These are phyloP conservation scores for Echites panduratus DNA, from an alignment of 257 asterid genomes.

Conservation along the genomic window DNA sequence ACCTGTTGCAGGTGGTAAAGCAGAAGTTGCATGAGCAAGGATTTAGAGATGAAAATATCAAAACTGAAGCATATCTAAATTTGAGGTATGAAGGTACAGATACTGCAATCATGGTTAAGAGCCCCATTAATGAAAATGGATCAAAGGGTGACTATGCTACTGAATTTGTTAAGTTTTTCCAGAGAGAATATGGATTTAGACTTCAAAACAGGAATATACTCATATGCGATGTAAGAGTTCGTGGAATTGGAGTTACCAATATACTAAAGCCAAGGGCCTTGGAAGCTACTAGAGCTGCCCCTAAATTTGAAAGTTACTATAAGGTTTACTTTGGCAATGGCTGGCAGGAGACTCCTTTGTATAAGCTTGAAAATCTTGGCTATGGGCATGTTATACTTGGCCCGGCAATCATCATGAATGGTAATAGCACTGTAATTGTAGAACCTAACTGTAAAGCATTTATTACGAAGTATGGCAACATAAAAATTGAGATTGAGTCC, in stretches of 20 bases:
- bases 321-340: conserved; percentile 61
- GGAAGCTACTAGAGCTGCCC: conserved; percentile 34
- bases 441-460: conserved; percentile 74
- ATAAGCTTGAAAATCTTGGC: conserved; percentile 62
- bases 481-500: conserved; percentile 62
- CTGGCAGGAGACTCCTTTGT: conserved; percentile 74
- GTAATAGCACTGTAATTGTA: conserved; percentile 88
- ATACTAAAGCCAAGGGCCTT: conserved; percentile 62
- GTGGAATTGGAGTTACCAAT: conserved; percentile 85
- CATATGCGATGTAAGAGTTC: conserved; percentile 89
- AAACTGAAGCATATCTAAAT: conserved; percentile 70
- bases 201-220: conserved; percentile 73
- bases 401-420: conserved; percentile 90
- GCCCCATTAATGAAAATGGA: conserved; percentile 43
- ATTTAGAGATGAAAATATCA: conserved; percentile 60
- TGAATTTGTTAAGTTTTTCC: conserved; percentile 70
- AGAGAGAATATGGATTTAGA: conserved; percentile 87
- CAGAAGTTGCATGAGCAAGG: conserved; percentile 69
- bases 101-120: conserved; percentile 85
- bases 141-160: conserved; percentile 69
- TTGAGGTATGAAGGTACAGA: conserved; percentile 95
- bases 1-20: conserved; percentile 52
- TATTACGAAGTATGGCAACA: conserved; percentile 72
- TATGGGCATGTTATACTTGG: conserved; percentile 60
- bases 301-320: conserved; percentile 43